Conservation (phyloP, 2,329 filamentous ascomycete genomes). For the Periconia macrospinosa region DNA sequence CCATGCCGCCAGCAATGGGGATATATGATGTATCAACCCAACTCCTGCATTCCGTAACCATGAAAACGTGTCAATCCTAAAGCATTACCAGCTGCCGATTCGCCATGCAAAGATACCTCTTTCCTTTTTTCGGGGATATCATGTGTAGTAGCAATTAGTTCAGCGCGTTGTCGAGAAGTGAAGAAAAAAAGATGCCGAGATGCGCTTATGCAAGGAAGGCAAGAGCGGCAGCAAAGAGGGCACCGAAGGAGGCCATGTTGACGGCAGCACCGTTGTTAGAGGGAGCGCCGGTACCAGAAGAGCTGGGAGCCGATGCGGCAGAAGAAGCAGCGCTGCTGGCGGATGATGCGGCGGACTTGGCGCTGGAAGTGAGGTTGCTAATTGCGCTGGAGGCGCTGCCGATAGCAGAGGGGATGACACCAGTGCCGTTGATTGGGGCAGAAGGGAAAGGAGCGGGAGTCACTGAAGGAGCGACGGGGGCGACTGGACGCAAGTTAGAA, state of each 20-base stretch:
- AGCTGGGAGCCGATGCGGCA: neutral
- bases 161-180: constrained; percentile 1
- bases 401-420: neutral
- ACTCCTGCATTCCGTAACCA: neutral
- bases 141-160: neutral
- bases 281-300: constrained; percentile 7
- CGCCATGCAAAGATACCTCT: constrained; percentile 11
- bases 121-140: constrained; percentile 2
- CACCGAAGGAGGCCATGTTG: constrained; percentile 34
- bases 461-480: neutral
- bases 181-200: constrained; percentile 2
- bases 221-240: constrained; percentile 28
- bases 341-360: neutral
- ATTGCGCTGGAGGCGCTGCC: neutral
- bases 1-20: neutral
- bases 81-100: constrained; percentile 2
- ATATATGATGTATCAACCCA: constrained; percentile 12
- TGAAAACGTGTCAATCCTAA: neutral
- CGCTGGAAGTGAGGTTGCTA: neutral
- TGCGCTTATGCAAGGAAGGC: constrained; percentile 32
- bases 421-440: neutral
- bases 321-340: neutral
- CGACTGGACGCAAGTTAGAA: neutral
- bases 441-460: neutral
- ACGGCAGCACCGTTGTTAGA: constrained; percentile 25